Evolutionary conservation across 192 early-diverging fungal genomes (phyloP), one percentile per base, ranked within the genome.

Genomic region (Podila minutissima): DNA sequence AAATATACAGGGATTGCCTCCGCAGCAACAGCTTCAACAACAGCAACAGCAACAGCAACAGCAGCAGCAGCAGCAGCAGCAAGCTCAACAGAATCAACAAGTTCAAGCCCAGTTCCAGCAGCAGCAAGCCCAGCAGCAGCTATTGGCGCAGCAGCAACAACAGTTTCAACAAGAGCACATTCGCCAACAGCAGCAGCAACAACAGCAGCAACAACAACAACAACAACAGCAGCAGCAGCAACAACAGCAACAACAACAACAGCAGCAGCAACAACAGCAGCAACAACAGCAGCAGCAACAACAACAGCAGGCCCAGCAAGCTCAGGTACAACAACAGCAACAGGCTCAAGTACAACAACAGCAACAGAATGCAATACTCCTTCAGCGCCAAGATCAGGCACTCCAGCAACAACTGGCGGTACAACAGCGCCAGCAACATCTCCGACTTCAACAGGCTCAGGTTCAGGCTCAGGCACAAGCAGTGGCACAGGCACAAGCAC

Each of bases 61-160:
- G 37, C 64, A 66, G 24, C 67, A 66, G 29, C 62, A 67, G 24
- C 46, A 64, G 41, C 68, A 70, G 22, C 67, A 69, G 61, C 61
- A 62, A 9, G 28, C 26, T 26, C 61, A 62, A 9, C 61, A 62
- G 35, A 24, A 38, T 12, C 51, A 55, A 24, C 51, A 55, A n/a
- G 7, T 5, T 22, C 51, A 55, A 22, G 20, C 19, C 6, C 51
- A 55, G 51, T 24, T 22, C 20, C 51, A 55, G 51, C 58, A 59
- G 29, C 58, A 66, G 19, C 72, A 74, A 46, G 46, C 63, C 7
- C 73, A 64, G 22, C 66, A 48, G 38, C 72, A 74, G 31, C 72
- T 66, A 7, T 65, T 67, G 26, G 66, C 73, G 29, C 65, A 67
- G 33, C 46, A 49, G 5, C 72, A 66, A 19, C 63, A 53, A n/a